Evolutionary conservation across 192 early-diverging fungal genomes (phyloP), one percentile per base, ranked within the genome.

Genomic region (Coemansia pectinata): DNA sequence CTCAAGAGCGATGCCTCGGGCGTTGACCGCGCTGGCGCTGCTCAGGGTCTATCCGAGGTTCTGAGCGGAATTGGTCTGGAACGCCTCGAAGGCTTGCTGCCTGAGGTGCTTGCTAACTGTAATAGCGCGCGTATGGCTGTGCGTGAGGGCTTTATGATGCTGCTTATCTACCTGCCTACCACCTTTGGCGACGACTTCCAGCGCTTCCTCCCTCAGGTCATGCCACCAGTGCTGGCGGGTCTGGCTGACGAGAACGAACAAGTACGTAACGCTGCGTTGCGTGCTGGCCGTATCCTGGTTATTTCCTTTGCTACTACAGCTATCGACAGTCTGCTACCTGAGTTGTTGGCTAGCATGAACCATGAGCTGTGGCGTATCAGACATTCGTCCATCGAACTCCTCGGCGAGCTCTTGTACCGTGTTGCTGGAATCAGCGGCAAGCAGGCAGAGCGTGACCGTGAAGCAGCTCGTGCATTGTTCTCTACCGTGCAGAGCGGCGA

Each of bases 361-460:
- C 90, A 98, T 74, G 91, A 88, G 47, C 92, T 92, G 76, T 99
- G 97, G 96, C 91, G 97, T 62, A 99, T 98, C 78, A 91, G 98
- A 15, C 93, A 93, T 65, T 94, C 91, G 41, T 95, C 93, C 29
- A 88, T 98, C 3, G 95, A 98, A 81, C 86, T 99, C 45, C 89
- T 98, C 72, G 97, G 97, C 39, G 97, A 98, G 78, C 82, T 99
- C 29, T 77, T 99, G 36, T 95, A 92, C 85, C 86, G 94, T 38
- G 93, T 99, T 66, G 92, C 95, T 11, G 97, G 97, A 31, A 87
- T 93, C 53, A 88, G 78, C 70, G 86, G 86, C 65, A 91, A 90
- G 50, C 87, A 88, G 53, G 81, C 81, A 0, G 77, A 84, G 71
- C 64, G 71, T 27, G 77, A 79, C 48, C 76, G 77, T 36, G 81